phyloP scores from a whole-genome alignment of 495 filamentous ascomycete species.

The Mytilinidion resinicola region DNA sequence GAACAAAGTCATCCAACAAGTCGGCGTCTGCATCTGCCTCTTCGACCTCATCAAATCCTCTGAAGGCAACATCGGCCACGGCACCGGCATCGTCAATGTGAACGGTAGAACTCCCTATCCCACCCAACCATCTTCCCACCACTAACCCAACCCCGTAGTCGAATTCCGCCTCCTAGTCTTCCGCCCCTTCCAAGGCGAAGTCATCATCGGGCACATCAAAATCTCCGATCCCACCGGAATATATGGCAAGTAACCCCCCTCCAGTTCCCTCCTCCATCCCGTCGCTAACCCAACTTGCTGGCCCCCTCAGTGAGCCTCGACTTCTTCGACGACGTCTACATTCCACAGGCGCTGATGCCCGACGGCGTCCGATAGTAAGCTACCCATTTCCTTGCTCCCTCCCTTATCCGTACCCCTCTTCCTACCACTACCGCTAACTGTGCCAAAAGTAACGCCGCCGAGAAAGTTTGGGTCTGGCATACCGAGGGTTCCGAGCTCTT shows the following conservation, averaged over 20 bases:
- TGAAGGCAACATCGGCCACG: constrained; percentile 88
- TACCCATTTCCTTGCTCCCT: no score
- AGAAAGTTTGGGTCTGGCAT: constrained; percentile 77
- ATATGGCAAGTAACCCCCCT: constrained; percentile 48
- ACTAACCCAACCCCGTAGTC: constrained; percentile 44
- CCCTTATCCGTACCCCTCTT: not conserved
- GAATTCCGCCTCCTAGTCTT: constrained; percentile 92
- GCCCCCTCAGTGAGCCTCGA: constrained; percentile 59
- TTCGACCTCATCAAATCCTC: constrained; percentile 81
- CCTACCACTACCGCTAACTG: constrained; percentile 4
- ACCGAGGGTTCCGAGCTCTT: constrained; percentile 63
- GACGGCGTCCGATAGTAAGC: constrained; percentile 69
- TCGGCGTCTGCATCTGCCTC: constrained; percentile 86
- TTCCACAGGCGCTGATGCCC: constrained; percentile 63
- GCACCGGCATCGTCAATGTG: constrained; percentile 80
- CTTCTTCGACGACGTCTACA: constrained; percentile 86
- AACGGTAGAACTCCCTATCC: constrained; percentile 55
- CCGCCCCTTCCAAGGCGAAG: constrained; percentile 87
- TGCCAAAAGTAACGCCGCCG: constrained; percentile 52
- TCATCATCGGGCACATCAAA: constrained; percentile 72
- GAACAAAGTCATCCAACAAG: constrained; percentile 82
- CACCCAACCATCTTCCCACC: not conserved
- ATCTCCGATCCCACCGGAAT: constrained; percentile 67
- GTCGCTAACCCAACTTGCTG: constrained; percentile 4
- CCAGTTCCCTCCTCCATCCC: not conserved